These are phyloP conservation scores for Friedmanniomyces simplex DNA, from an alignment of 495 filamentous ascomycete species.

Conservation along the genomic window DNA sequence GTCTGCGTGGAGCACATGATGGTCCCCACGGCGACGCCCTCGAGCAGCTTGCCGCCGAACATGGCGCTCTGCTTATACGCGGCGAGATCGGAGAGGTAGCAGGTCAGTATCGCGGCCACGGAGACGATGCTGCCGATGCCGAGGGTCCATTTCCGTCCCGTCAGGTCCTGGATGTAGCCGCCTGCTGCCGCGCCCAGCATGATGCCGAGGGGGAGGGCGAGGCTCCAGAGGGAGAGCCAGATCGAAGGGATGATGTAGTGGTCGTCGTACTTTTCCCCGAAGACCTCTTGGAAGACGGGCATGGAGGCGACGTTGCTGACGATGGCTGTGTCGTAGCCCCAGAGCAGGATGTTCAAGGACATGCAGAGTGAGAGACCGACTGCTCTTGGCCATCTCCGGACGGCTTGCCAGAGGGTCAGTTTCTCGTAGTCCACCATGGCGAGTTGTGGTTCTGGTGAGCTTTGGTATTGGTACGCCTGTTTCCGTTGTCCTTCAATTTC, in stretches of 20 bases:
- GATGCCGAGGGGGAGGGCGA: conserved; percentile 33
- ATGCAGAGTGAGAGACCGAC: not conserved
- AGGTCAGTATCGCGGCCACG: conserved; percentile 31
- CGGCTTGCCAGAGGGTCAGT: not conserved
- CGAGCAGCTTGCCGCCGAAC: conserved; percentile 24
- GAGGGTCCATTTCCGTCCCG: conserved; percentile 34
- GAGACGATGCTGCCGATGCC: conserved; percentile 32
- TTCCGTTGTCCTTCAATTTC: too few species aligned
- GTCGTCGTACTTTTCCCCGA: conserved; percentile 5
- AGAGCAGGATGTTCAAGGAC: conserved; percentile 28
- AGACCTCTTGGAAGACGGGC: conserved; percentile 27
- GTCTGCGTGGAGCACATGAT: conserved; percentile 36
- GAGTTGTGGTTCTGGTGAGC: not conserved
- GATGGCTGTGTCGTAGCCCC: conserved; percentile 42
- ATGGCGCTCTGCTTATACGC: conserved; percentile 10
- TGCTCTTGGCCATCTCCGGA: conserved; percentile 1
- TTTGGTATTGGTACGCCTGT: too few species aligned
- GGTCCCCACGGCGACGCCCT: conserved; percentile 36
- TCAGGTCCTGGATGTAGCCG: conserved; percentile 35
- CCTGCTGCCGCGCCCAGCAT: conserved; percentile 35
- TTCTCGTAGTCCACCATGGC: conserved; percentile 2
- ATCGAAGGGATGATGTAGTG: conserved; percentile 38
- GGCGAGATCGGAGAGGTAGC: conserved; percentile 20
- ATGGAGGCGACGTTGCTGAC: conserved; percentile 39
- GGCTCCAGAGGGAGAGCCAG: conserved; percentile 40